Conservation (phyloP, 306 rosid species). For the apple (Malus domestica) region ASM211411v1 NC_041793.1:21828001-21828500, state of each 20-base stretch:
- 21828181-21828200: constrained; percentile 74
- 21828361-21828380: background rate
- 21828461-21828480: background rate
- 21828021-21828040: too few species aligned
- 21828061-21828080: background rate
- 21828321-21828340: constrained; percentile 43
- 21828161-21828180: constrained; percentile 80
- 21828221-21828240: constrained; percentile 81
- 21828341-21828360: background rate
- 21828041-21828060: background rate
- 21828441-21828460: background rate
- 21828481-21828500: background rate
- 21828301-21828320: constrained; percentile 56
- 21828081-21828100: background rate
- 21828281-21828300: constrained; percentile 73
- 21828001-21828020: background rate
- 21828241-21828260: constrained; percentile 78
- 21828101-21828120: background rate
- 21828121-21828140: constrained; percentile 5
- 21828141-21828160: constrained; percentile 32
- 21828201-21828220: constrained; percentile 93
- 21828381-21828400: background rate
- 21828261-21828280: constrained; percentile 56
- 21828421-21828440: background rate
- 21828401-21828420: background rate